A percentile compares a stretch with the other conserved stretches of the same genome.
Conservation (phyloP, 1,139 yeast genomes). For the Kodamaea sp. region DNA sequence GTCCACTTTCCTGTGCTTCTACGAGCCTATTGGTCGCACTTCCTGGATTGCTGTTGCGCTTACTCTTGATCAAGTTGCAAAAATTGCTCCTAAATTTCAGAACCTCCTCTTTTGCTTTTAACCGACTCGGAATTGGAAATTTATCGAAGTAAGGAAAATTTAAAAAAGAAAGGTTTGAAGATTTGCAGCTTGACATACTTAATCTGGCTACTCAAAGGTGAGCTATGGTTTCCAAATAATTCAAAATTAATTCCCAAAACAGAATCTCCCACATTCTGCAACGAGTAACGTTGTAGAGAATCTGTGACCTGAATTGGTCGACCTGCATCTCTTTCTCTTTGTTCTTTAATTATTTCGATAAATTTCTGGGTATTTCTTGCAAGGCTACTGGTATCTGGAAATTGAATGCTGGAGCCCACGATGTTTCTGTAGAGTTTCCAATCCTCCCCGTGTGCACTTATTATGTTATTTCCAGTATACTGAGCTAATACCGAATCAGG, state of each 20-base stretch:
- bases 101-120: slow-evolving; percentile 46
- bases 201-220: slow-evolving; percentile 40
- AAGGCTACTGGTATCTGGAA: slow-evolving; percentile 44
- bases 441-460: slow-evolving; percentile 57
- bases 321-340: slow-evolving; percentile 7
- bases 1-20: slow-evolving; percentile 36
- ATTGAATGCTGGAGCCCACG: slow-evolving; percentile 51
- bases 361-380: slow-evolving; percentile 32
- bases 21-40: slow-evolving; percentile 34
- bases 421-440: slow-evolving; percentile 54
- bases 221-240: slow-evolving; percentile 23
- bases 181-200: slow-evolving; percentile 53
- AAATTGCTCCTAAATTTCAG: slow-evolving; percentile 38
- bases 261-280: slow-evolving; percentile 54
- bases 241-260: slow-evolving; percentile 51
- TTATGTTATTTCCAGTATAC: slow-evolving; percentile 64
- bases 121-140: slow-evolving; percentile 52
- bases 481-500: slow-evolving; percentile 57
- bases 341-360: slow-evolving; percentile 15
- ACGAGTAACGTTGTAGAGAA: slow-evolving; percentile 45
- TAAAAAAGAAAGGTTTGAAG: slow-evolving; percentile 53
- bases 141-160: slow-evolving; percentile 56
- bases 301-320: slow-evolving; percentile 33
- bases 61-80: slow-evolving; percentile 26
- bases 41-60: slow-evolving; percentile 17